phyloP scores from a whole-genome alignment of 2,329 filamentous ascomycete species.

The Fusarium subtropicale region DNA sequence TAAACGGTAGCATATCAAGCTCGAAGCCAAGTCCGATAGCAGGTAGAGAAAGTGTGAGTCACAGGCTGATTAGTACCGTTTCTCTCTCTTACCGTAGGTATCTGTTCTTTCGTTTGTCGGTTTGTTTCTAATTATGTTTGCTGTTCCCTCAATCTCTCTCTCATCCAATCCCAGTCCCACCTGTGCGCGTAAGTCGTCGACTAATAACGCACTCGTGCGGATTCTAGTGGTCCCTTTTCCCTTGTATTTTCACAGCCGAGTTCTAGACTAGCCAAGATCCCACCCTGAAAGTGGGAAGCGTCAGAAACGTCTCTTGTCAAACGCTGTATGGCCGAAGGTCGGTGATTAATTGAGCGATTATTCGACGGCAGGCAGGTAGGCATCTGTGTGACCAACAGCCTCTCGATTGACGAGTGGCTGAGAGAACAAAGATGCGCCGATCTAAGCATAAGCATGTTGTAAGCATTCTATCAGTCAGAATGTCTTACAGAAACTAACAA shows the following conservation, averaged over 20 bases:
- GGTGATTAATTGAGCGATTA: slow-evolving; percentile 37
- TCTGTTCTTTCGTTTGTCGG: not conserved
- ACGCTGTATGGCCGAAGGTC: slow-evolving; percentile 25
- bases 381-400: slow-evolving; percentile 14
- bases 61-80: slow-evolving; percentile 24
- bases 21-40: slow-evolving; percentile 11
- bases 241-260: slow-evolving; percentile 32
- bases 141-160: slow-evolving; percentile 2
- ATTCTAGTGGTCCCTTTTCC: slow-evolving; percentile 34
- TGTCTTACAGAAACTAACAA: slow-evolving; percentile 10
- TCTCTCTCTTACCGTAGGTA: slow-evolving; percentile 9
- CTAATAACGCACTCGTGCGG: slow-evolving; percentile 34
- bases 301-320: slow-evolving; percentile 25
- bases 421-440: slow-evolving; percentile 2
- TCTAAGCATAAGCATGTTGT: slow-evolving; percentile 12
- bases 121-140: slow-evolving; percentile 23
- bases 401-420: slow-evolving; percentile 15
- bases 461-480: slow-evolving; percentile 13
- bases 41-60: slow-evolving; percentile 32
- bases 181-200: slow-evolving; percentile 29
- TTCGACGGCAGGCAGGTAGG: slow-evolving; percentile 5
- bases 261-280: slow-evolving; percentile 33
- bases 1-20: not conserved
- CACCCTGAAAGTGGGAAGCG: slow-evolving; percentile 24
- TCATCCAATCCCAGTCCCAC: slow-evolving; percentile 22